Evolutionary conservation across 108 stramenopile genomes (phyloP), one percentile per base, ranked within the genome.

Genomic region (Asterionellopsis glacialis): DNA sequence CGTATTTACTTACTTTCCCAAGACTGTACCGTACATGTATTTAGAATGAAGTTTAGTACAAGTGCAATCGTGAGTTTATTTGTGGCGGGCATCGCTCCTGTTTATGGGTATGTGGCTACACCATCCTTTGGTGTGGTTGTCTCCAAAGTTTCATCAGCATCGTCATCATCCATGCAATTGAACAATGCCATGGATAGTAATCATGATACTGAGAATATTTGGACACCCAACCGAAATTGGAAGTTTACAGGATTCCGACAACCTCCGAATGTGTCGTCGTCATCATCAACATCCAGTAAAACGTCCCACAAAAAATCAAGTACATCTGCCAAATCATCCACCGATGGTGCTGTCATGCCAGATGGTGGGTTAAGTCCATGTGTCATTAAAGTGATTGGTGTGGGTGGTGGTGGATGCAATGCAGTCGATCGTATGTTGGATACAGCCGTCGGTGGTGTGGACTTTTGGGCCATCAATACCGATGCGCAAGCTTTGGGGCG

Each of bases 381-480:
- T 64, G 62, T 68, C 59, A 79, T 79, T 53, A 71, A 72, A 63
- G 81, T 82, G 7, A 51, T 87, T 55, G 86, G 86, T 19, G 83
- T 87, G 0, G 86, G 86, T 9, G 86, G 86, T 41, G 86, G 86
- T 13, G 86, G 86, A 14, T 61, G 72, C 24, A 77, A 72, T 50
- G 70, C 70, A 1, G 75, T 84, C 45, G 80, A 82, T 71, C 82
- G 81, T 14, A 88, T 88, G 87, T 73, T 84, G 42, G 80, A 83
- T 15, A 72, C 79, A 15, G 59, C 58, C 21, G 68, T 88, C 39
- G 64, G 67, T 22, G 73, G 73, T 12, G 87, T 86, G 15, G 76
- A 82, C 24, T 90, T 86, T 62, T 84, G 84, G 83, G 73, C 78
- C 28, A 59, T 90, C 42, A 90, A 90, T 64, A 90, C 88, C 28